Conservation (phyloP, 305 asterid genomes). For the Fraxinus ornus region DNA sequence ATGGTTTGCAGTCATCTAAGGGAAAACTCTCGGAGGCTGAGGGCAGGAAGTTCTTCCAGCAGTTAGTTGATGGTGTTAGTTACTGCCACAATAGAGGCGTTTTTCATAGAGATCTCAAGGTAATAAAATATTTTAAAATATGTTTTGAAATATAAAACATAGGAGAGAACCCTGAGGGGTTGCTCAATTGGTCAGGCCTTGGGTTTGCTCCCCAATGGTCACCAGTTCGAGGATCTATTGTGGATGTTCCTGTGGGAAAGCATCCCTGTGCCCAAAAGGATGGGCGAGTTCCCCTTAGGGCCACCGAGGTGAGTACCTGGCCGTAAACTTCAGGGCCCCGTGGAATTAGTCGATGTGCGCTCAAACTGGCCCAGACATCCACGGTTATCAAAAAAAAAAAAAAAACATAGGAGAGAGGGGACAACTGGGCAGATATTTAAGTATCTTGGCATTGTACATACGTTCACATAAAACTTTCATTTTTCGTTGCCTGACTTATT, state of each 20-base stretch:
- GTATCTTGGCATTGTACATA: not conserved
- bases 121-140: slow-evolving; percentile 27
- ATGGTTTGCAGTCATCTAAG: slow-evolving; percentile 58
- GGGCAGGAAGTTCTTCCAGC: slow-evolving; percentile 89
- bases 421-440: not conserved
- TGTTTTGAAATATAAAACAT: not conserved
- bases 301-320: too few relatives aligned
- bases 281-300: too few relatives aligned
- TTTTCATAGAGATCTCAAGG: slow-evolving; percentile 90
- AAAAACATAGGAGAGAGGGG: not conserved
- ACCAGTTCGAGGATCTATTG: too few relatives aligned
- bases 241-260: too few relatives aligned
- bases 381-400: too few relatives aligned
- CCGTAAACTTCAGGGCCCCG: too few relatives aligned
- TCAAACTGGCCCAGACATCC: too few relatives aligned
- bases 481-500: not conserved
- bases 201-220: too few relatives aligned
- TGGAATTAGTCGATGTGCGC: too few relatives aligned
- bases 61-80: slow-evolving; percentile 79
- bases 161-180: too few relatives aligned
- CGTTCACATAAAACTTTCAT: not conserved
- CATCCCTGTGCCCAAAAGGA: too few relatives aligned
- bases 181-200: too few relatives aligned
- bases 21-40: slow-evolving; percentile 72
- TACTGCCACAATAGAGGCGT: slow-evolving; percentile 93